A percentile compares a stretch with the other conserved stretches of the same genome.
These are phyloP conservation scores for Paxillus rubicundulus DNA, from an alignment of 768 basidiomycete genomes.

Conservation along the genomic window DNA sequence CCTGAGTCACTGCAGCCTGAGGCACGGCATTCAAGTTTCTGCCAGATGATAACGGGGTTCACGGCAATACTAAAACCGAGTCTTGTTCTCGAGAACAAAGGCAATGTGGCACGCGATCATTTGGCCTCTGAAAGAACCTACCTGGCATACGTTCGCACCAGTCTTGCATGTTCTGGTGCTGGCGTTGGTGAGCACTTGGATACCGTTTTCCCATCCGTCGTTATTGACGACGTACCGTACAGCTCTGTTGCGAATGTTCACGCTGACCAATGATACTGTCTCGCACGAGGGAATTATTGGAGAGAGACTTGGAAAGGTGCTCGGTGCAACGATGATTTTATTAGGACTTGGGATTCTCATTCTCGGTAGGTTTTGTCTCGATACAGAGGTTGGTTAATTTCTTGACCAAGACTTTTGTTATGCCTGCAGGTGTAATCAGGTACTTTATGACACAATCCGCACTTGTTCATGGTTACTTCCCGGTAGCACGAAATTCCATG, in stretches of 20 bases:
- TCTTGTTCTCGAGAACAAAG: slow-evolving; percentile 51
- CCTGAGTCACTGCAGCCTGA: neutral
- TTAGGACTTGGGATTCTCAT: slow-evolving; percentile 47
- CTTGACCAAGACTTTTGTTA: neutral
- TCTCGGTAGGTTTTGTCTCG: slow-evolving; percentile 37
- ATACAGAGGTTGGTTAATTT: neutral
- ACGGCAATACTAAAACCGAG: slow-evolving; percentile 17
- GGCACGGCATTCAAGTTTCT: neutral
- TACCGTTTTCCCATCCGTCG: no score
- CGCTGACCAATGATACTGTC: slow-evolving; percentile 27
- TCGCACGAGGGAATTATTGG: slow-evolving; percentile 2
- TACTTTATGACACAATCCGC: slow-evolving; percentile 54
- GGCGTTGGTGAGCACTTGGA: slow-evolving; percentile 50
- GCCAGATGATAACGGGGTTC: slow-evolving; percentile 1
- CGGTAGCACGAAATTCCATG: slow-evolving; percentile 46
- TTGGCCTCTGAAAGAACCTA: slow-evolving; percentile 63
- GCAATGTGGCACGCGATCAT: slow-evolving; percentile 64
- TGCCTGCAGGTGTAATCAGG: slow-evolving; percentile 42
- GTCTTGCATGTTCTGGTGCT: slow-evolving; percentile 54
- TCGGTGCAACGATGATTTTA: slow-evolving; percentile 48
- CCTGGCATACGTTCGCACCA: slow-evolving; percentile 63
- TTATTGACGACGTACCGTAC: neutral
- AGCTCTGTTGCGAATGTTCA: slow-evolving; percentile 56
- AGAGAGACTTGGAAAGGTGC: slow-evolving; percentile 42
- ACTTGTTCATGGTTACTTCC: slow-evolving; percentile 50